Percentiles rank a stretch among this genome's conserved stretches.
These are phyloP conservation scores for Tolypocladium inflatum DNA, from an alignment of 2,329 filamentous ascomycete species.

Conservation along the genomic window DNA sequence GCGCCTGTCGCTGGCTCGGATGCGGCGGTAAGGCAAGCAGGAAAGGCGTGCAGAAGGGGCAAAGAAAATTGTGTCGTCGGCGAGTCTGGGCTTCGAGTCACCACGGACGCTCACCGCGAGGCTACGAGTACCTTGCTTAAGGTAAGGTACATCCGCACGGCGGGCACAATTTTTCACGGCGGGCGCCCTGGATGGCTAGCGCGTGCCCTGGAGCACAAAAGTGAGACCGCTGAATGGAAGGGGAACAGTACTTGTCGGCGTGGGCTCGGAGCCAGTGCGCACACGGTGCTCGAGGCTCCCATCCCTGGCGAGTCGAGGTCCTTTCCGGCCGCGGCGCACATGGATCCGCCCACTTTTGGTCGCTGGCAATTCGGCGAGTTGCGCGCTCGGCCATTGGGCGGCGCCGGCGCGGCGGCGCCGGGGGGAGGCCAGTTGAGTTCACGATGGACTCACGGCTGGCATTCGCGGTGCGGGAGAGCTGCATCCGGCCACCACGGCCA, in stretches of 20 bases:
- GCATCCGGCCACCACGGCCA: neutral
- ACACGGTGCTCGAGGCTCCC: constrained; percentile 5
- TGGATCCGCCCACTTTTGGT: neutral
- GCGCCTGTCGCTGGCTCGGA: neutral
- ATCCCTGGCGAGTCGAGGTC: neutral
- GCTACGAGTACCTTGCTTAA: neutral
- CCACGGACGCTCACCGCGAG: neutral
- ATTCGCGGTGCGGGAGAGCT: neutral
- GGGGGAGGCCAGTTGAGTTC: neutral
- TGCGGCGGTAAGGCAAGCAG: neutral
- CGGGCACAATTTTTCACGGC: neutral
- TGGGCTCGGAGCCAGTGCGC: constrained; percentile 4
- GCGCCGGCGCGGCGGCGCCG: neutral
- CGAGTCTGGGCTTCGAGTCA: neutral
- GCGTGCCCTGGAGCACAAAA: neutral
- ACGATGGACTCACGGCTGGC: neutral
- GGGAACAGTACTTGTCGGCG: constrained; percentile 2
- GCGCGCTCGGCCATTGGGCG: neutral
- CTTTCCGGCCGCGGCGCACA: neutral
- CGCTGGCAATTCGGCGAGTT: neutral
- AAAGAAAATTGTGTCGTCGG: neutral
- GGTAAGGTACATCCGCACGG: too few species aligned
- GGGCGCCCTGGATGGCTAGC: neutral
- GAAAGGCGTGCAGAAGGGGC: neutral
- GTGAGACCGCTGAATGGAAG: neutral